Conservation (phyloP, 1,284 basidiomycete genomes). For the Heterobasidion annosum region DNA sequence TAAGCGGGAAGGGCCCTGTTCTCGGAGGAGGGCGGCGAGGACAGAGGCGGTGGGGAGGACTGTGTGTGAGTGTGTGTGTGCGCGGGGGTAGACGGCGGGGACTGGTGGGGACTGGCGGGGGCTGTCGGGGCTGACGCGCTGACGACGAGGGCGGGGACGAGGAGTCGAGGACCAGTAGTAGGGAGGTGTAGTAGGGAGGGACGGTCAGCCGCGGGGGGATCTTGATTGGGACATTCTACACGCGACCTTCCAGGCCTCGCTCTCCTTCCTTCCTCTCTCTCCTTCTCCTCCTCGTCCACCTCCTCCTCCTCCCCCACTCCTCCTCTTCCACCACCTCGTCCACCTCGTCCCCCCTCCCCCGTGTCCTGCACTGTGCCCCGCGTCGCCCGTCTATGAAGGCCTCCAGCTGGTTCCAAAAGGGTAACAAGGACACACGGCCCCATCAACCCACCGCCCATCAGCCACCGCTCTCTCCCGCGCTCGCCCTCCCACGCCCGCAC, state of each 20-base stretch:
- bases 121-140: neutral
- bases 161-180: too few species aligned
- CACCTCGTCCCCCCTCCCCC: neutral
- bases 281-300: too few species aligned
- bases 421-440: constrained; percentile 6
- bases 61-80: too few species aligned
- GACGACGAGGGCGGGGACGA: neutral
- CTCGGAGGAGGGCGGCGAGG: neutral
- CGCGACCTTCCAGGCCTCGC: too few species aligned
- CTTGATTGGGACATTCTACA: too few species aligned
- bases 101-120: too few species aligned
- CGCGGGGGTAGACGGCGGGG: too few species aligned
- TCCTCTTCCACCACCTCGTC: neutral
- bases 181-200: neutral
- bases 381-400: constrained; percentile 9
- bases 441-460: constrained; percentile 12
- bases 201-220: neutral
- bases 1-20: neutral
- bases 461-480: constrained; percentile 29
- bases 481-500: constrained; percentile 26
- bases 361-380: neutral
- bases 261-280: too few species aligned
- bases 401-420: constrained; percentile 12
- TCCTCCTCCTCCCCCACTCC: neutral
- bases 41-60: neutral